These are phyloP conservation scores for Xylariaceae sp. DNA, from an alignment of 2,329 filamentous ascomycete genomes.

Conservation along the genomic window DNA sequence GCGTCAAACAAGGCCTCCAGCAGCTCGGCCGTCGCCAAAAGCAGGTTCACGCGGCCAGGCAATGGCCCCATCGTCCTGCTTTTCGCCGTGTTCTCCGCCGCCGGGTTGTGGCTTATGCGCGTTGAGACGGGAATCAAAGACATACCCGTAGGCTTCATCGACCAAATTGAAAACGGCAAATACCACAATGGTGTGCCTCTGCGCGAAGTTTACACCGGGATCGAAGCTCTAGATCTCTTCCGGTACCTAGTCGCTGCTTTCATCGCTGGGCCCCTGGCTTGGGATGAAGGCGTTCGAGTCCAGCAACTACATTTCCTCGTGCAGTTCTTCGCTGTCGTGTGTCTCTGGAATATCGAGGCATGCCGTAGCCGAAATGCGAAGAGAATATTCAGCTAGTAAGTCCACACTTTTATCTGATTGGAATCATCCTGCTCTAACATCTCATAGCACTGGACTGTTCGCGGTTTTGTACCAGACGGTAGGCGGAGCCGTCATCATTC, in stretches of 20 bases:
- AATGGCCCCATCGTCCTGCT: conserved; percentile 16
- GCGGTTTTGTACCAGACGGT: conserved; percentile 27
- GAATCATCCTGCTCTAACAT: conserved; percentile 1
- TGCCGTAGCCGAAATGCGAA: conserved; percentile 21
- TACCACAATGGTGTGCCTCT: conserved; percentile 24
- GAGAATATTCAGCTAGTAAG: conserved; percentile 27
- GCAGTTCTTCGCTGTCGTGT: conserved; percentile 26
- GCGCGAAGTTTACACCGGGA: conserved; percentile 24
- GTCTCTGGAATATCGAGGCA: conserved; percentile 27
- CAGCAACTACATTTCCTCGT: conserved; percentile 31
- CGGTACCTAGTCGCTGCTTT: conserved; percentile 25
- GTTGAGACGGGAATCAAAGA: conserved; percentile 21
- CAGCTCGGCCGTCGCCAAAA: not conserved
- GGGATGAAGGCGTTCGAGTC: conserved; percentile 23
- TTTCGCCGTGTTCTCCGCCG: conserved; percentile 14
- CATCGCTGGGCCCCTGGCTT: conserved; percentile 24
- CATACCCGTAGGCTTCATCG: conserved; percentile 21
- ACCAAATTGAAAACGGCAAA: conserved; percentile 15
- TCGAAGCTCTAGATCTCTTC: conserved; percentile 18
- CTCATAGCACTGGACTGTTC: conserved; percentile 21
- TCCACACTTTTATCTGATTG: not conserved
- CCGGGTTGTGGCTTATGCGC: conserved; percentile 23
- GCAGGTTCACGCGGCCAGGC: conserved; percentile 19
- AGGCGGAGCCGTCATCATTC: conserved; percentile 25
- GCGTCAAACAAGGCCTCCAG: not conserved